Evolutionary conservation across 768 basidiomycete species (phyloP).

Genomic region (Mycena leptocephala): DNA sequence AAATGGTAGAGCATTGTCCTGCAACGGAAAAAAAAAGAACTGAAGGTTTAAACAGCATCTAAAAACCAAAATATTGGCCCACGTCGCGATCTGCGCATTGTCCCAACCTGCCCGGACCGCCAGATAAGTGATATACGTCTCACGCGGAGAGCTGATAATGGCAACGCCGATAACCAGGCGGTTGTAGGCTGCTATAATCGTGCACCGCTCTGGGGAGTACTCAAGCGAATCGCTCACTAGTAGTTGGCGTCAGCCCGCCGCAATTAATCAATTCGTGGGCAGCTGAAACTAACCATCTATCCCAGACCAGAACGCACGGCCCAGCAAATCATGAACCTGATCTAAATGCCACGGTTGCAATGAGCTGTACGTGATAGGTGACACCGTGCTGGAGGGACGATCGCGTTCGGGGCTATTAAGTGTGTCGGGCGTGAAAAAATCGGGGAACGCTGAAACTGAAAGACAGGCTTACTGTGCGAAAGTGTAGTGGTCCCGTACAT

Average conservation of each 20-base stretch:
- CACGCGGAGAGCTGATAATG: conserved; percentile 83
- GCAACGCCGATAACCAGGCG: conserved; percentile 82
- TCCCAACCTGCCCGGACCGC: conserved; percentile 89
- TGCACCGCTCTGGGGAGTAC: conserved; percentile 79
- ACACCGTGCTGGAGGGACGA: conserved; percentile 55
- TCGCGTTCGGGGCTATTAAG: conserved; percentile 70
- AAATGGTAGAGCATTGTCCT: conserved; percentile 88
- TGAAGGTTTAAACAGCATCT: background rate
- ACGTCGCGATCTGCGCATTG: conserved; percentile 86
- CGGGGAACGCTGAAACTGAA: background rate
- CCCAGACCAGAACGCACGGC: conserved; percentile 82
- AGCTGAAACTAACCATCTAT: conserved; percentile 71
- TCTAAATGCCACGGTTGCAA: conserved; percentile 73
- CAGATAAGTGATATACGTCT: conserved; percentile 89
- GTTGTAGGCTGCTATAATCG: conserved; percentile 84
- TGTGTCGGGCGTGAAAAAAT: conserved; percentile 7
- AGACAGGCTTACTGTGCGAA: conserved; percentile 74
- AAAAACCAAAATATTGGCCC: conserved; percentile 28
- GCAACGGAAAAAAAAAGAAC: conserved; percentile 12
- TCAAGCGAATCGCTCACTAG: conserved; percentile 81
- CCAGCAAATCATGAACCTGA: conserved; percentile 82
- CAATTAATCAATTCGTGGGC: conserved; percentile 15
- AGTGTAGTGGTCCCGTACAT: conserved; percentile 77
- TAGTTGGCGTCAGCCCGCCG: conserved; percentile 8
- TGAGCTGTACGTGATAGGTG: conserved; percentile 76